phyloP scores from a whole-genome alignment of 2,329 filamentous ascomycete species.

The Microcyclospora tardicrescens region DNA sequence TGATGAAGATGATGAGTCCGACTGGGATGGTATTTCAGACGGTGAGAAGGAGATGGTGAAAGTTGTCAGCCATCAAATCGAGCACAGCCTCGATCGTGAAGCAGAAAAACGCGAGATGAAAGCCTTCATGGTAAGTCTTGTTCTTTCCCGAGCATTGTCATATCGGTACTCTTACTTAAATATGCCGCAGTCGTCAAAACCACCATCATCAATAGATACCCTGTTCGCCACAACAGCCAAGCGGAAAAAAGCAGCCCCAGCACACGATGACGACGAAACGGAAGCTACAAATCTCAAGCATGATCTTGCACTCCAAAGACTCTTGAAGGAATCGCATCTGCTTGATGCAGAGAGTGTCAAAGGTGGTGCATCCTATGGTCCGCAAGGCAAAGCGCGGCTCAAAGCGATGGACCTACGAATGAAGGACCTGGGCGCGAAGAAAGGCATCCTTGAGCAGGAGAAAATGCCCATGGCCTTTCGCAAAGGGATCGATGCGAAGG shows the following conservation, averaged over 20 bases:
- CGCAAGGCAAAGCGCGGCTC: conserved; percentile 58
- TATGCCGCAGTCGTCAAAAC: conserved; percentile 32
- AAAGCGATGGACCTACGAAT: conserved; percentile 76
- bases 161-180: neutral
- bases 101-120: conserved; percentile 45
- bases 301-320: conserved; percentile 79
- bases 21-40: conserved; percentile 53
- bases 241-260: conserved; percentile 13
- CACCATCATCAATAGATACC: conserved; percentile 26
- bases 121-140: conserved; percentile 54
- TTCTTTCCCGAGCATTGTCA: neutral
- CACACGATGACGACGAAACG: conserved; percentile 31
- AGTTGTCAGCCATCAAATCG: conserved; percentile 36
- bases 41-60: conserved; percentile 30
- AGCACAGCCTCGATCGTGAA: conserved; percentile 3
- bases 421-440: conserved; percentile 65
- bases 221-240: conserved; percentile 7
- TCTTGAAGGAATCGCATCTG: conserved; percentile 84
- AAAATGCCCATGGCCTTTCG: conserved; percentile 83
- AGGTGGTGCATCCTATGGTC: conserved; percentile 19
- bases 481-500: conserved; percentile 67
- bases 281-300: conserved; percentile 65
- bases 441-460: conserved; percentile 60
- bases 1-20: conserved; percentile 29
- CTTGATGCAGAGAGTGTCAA: conserved; percentile 48